These are phyloP conservation scores for Nannochloropsis salina DNA, from an alignment of 108 stramenopile genomes.

Conservation along the genomic window DNA sequence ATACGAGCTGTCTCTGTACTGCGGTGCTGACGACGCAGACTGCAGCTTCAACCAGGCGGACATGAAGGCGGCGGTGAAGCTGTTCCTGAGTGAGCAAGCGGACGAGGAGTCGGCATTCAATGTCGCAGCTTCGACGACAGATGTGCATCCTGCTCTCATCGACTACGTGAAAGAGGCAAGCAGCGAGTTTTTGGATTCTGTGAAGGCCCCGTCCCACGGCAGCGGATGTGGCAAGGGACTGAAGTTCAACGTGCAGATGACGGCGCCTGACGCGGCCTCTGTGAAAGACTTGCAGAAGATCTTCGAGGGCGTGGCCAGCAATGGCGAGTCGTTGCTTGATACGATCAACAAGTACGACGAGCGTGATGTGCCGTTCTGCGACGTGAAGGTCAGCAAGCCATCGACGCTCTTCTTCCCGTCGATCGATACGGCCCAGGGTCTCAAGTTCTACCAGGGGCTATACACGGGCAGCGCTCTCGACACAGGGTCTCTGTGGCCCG, in stretches of 20 bases:
- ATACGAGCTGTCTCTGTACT: background rate
- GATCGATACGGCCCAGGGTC: background rate
- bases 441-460: background rate
- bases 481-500: background rate
- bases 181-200: background rate
- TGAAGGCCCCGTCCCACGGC: background rate
- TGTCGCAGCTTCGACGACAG: background rate
- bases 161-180: background rate
- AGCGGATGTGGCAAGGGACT: background rate
- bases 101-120: background rate
- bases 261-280: background rate
- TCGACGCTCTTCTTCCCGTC: background rate
- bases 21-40: background rate
- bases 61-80: background rate
- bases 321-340: background rate
- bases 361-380: background rate
- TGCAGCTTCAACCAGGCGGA: constrained; percentile 1
- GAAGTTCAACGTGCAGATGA: background rate
- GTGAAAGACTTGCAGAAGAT: background rate
- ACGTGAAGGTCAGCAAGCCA: background rate
- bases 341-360: background rate
- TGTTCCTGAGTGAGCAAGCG: background rate
- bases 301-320: background rate
- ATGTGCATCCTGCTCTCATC: background rate
- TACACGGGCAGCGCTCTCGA: background rate